phyloP scores from a whole-genome alignment of 441 rosid genomes.

The Sinapis alba region DNA sequence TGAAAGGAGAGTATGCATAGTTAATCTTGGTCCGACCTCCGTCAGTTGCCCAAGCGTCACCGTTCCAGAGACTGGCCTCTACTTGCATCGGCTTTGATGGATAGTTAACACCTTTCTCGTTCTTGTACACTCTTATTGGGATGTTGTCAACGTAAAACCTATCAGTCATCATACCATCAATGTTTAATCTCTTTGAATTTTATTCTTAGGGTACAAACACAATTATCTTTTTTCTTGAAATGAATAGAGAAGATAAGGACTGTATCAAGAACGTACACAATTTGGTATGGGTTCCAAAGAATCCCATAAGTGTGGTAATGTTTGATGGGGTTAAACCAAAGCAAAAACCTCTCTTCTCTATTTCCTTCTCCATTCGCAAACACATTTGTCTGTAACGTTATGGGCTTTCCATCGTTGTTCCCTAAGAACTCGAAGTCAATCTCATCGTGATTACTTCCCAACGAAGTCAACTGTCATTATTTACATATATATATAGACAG shows the following conservation, averaged over 20 bases:
- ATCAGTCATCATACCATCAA: slow-evolving; percentile 6
- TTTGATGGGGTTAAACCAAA: slow-evolving; percentile 78
- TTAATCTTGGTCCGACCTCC: slow-evolving; percentile 62
- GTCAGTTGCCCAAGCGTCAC: slow-evolving; percentile 74
- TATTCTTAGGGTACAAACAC: neutral
- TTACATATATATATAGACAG: too few relatives aligned
- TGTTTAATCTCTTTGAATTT: neutral
- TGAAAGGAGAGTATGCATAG: slow-evolving; percentile 67
- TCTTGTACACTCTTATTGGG: slow-evolving; percentile 76
- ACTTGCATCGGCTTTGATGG: slow-evolving; percentile 58
- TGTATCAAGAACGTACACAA: slow-evolving; percentile 51
- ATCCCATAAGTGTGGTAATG: slow-evolving; percentile 61
- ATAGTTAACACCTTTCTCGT: slow-evolving; percentile 53
- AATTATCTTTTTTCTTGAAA: neutral
- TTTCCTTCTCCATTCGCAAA: slow-evolving; percentile 58
- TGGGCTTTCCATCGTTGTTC: slow-evolving; percentile 60
- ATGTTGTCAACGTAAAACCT: slow-evolving; percentile 36
- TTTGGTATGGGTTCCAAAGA: slow-evolving; percentile 74
- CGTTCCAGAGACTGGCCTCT: slow-evolving; percentile 73
- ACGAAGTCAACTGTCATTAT: slow-evolving; percentile 48
- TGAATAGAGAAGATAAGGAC: neutral
- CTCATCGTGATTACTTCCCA: slow-evolving; percentile 58
- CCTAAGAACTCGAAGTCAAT: slow-evolving; percentile 84
- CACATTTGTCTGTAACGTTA: slow-evolving; percentile 72
- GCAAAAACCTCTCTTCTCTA: slow-evolving; percentile 61